Percentiles rank a stretch among this genome's conserved stretches.
Evolutionary conservation across 2,329 filamentous ascomycete species (phyloP).

Genomic region (Neophaeococcomyces mojaviensis): DNA sequence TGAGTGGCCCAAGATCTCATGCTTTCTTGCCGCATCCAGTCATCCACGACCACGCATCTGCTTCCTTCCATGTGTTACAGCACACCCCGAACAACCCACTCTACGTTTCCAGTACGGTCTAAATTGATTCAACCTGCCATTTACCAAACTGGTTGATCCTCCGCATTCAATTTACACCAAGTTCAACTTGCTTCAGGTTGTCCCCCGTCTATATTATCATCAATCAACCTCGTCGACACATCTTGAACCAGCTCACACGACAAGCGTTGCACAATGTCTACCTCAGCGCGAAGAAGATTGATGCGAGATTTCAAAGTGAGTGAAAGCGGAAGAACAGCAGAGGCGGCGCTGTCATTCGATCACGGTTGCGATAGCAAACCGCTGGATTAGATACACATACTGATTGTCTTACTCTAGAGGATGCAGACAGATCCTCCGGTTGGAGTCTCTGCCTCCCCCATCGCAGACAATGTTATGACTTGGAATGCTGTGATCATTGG

Average conservation of each 20-base stretch:
- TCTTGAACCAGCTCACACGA: neutral
- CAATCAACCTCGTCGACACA: neutral
- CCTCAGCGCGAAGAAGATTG: constrained; percentile 84
- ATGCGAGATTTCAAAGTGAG: constrained; percentile 99
- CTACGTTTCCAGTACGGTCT: too few relatives aligned
- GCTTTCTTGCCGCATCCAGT: too few relatives aligned
- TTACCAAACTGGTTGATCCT: too few relatives aligned
- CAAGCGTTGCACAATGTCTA: constrained; percentile 61
- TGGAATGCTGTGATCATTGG: constrained; percentile 99
- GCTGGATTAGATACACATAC: constrained; percentile 7
- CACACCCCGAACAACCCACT: too few relatives aligned
- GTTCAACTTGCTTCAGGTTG: too few relatives aligned
- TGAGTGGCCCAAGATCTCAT: too few relatives aligned
- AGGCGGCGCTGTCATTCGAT: constrained; percentile 9
- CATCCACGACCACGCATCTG: too few relatives aligned
- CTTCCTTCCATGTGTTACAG: too few relatives aligned
- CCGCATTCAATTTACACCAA: too few relatives aligned
- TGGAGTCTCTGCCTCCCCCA: constrained; percentile 89
- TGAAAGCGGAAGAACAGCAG: constrained; percentile 16
- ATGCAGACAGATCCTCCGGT: constrained; percentile 99
- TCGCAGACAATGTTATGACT: constrained; percentile 95
- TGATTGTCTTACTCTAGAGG: constrained; percentile 51
- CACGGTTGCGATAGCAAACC: neutral
- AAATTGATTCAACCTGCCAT: too few relatives aligned
- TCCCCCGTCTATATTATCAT: too few relatives aligned